Evolutionary conservation across 1,284 basidiomycete species (phyloP), one percentile per base, ranked within the genome.

Genomic region (Boletus smithii): DNA sequence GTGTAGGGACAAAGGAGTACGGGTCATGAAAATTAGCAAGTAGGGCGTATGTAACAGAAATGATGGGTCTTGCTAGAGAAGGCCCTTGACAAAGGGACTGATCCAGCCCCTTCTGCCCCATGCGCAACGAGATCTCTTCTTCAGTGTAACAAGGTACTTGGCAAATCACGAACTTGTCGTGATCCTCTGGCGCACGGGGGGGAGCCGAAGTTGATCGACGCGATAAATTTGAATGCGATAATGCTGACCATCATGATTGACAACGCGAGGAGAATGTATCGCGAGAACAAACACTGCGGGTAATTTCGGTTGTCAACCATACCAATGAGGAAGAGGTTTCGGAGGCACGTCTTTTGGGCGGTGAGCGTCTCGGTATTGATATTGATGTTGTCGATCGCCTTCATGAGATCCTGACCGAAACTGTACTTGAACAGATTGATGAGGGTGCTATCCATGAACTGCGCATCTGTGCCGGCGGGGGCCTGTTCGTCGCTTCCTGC

Each of bases 121-220:
- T n/a, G n/a, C 88, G 80, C 51, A 99, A 76, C 3, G 92, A 97
- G 27, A 80, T 72, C 58, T 95, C 89, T 55, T 92, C 95, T 76
- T 97, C 93, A 1, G 94, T 97, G 66, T 97, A 98, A 81, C 94
- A 97, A 5, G 95, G 95, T 0, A 99, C 93, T 66, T 98, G 97
- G 66, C 94, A 97, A 55, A 99, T 93, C 55, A 99, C 93, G 58
- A 98, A 98, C 71, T 97, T 97, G 76, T 98, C 95, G 63, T 97
- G 91, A 59, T 97, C 86, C 69, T 98, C 95, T 0, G 95, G 95
- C 26, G 89, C 87, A 50, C 92, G 83, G 35, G 85, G 74, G 10
- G 85, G n/a, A 71, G 39, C 82, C 80, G 61, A 98, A 91, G 69
- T 95, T 95, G 66, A 98, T 75, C 0, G 94, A 95, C 0, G 94